Percentiles rank a stretch among this genome's conserved stretches.
Conservation (phyloP, 805 yeast species). For the Barnettozyma sucrosica region DNA sequence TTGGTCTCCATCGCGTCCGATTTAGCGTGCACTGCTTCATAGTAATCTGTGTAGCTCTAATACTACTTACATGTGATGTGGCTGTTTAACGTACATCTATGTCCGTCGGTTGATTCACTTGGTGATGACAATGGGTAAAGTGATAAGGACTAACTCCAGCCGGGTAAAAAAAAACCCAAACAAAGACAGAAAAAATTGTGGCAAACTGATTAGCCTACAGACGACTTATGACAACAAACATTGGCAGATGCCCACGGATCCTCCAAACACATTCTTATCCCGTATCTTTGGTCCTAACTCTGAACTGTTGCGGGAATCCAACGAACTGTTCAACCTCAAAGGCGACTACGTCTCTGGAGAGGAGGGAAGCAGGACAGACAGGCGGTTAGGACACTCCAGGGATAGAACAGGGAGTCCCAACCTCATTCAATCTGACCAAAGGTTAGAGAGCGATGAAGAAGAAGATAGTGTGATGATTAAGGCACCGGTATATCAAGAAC, state of each 20-base stretch:
- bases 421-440: conserved; percentile 22
- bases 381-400: not conserved
- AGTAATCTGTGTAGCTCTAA: too few species aligned
- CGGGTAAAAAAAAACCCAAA: not conserved
- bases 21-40: too few species aligned
- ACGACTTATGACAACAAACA: not conserved
- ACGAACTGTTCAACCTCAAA: conserved; percentile 19
- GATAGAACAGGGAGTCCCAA: not conserved
- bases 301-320: conserved; percentile 19
- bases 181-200: not conserved
- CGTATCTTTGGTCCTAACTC: conserved; percentile 52
- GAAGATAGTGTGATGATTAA: conserved; percentile 5
- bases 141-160: not conserved
- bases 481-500: not conserved
- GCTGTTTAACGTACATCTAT: not conserved
- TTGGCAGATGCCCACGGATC: conserved; percentile 13
- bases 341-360: conserved; percentile 11
- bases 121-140: not conserved
- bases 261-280: conserved; percentile 51
- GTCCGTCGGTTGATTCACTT: not conserved
- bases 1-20: not conserved
- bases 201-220: not conserved
- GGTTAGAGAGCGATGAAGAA: conserved; percentile 9
- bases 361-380: conserved; percentile 9
- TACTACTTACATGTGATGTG: not conserved